Conservation (phyloP, 805 yeast genomes). For the Lipomyces mesembrius region DNA sequence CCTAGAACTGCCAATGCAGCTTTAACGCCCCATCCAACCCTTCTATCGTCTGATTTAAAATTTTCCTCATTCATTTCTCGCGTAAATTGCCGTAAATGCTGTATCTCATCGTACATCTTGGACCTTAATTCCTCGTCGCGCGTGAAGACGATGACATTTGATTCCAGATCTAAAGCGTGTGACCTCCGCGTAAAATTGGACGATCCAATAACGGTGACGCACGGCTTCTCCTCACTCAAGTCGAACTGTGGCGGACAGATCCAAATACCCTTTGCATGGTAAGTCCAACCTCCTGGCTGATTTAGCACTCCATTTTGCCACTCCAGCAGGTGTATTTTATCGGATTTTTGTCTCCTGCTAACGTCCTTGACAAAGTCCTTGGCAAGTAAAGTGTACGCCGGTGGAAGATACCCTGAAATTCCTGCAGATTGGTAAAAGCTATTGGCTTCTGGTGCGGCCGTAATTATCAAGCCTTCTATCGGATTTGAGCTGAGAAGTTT, state of each 20-base stretch:
- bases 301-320: constrained; percentile 90
- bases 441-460: constrained; percentile 93
- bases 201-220: constrained; percentile 83
- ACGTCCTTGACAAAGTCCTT: constrained; percentile 65
- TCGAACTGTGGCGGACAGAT: constrained; percentile 53
- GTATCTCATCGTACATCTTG: constrained; percentile 65
- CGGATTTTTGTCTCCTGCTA: constrained; percentile 48
- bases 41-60: constrained; percentile 64
- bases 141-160: constrained; percentile 81
- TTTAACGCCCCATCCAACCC: constrained; percentile 65
- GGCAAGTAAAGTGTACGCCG: constrained; percentile 80
- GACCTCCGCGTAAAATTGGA: constrained; percentile 93
- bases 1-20: constrained; percentile 50
- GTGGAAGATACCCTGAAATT: constrained; percentile 78
- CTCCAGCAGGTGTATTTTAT: constrained; percentile 64
- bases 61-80: constrained; percentile 60
- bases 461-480: constrained; percentile 66
- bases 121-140: constrained; percentile 61
- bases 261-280: constrained; percentile 98
- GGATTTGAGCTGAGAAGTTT: constrained; percentile 63
- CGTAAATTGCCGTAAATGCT: constrained; percentile 62
- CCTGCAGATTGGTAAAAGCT: constrained; percentile 89
- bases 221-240: constrained; percentile 58
- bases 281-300: constrained; percentile 88
- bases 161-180: constrained; percentile 83